Base-by-base conservation (phyloP, 176 grass and related monocot genomes). In the Paspalum vaginatum region DNA sequence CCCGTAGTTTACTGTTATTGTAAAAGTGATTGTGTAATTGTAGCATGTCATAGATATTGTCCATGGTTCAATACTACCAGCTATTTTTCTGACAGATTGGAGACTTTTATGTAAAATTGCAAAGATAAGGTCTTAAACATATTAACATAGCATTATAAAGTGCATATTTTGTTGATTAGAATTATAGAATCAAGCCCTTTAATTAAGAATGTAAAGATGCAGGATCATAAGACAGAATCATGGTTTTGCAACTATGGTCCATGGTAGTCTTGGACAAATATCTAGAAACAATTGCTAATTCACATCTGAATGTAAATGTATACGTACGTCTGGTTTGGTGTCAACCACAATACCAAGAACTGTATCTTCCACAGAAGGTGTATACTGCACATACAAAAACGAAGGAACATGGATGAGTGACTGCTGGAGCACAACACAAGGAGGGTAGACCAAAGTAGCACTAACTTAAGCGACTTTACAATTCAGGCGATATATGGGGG, bases 321-420 rank as follows among this genome's bases (percentile, higher is more conserved):
- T 67, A 95, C 93, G 93, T 89, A 96, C 97, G 77, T 96, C 93
- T 86, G 88, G 85, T 81, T 87, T 99, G 63, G 74, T 89, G 86
- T 96, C 93, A 58, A 96, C 90, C 75, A 96, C 91, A 83, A 93
- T 66, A 41, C 93, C 90, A 82, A 96, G 88, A 90, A 96, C 79
- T 49, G 79, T 80, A 88, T 96, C 91, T 79, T 88, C 93, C 43
- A 85, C 79, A 17, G 66, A 89, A 78, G 93, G 93, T 79, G 82
- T 45, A 88, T 99, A 99, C 93, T 96, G 88, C 76, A 80, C 16
- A 74, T 78, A 76, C 22, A 77, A 81, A 76, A 32, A 77, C 56
- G n/a, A n/a, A 84, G 74, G 27, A 50, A 41, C 43, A 85, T 75
- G 41, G 87, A 70, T 37, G 32, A 15, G 49, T 6, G 63, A 16